phyloP scores from a whole-genome alignment of 139 green algal genomes.

The Raphidocelis subcapitata region DNA sequence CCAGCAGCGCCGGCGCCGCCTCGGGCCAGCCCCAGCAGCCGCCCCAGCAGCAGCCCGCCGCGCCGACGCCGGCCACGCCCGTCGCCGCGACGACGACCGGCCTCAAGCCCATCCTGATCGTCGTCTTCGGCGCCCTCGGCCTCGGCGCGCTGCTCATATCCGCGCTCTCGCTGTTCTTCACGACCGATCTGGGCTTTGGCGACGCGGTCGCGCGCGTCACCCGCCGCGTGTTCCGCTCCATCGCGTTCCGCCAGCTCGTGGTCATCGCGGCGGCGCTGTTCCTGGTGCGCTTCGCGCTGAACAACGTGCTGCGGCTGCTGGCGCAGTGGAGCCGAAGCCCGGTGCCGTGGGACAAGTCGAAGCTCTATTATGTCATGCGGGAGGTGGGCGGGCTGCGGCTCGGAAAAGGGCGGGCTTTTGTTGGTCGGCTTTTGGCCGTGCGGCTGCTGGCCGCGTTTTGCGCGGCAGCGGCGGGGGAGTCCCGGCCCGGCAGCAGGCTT shows the following conservation, averaged over 20 bases:
- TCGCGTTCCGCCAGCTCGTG: constrained; percentile 22
- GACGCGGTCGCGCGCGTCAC: constrained; percentile 30
- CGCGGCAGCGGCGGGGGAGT: too few species aligned
- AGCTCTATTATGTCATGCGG: constrained; percentile 59
- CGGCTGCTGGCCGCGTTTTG: too few species aligned
- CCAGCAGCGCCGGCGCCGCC: too few species aligned
- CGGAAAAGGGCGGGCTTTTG: too few species aligned
- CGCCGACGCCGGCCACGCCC: background rate
- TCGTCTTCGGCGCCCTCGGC: constrained; percentile 34
- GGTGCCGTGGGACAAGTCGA: constrained; percentile 51
- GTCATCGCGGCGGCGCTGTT: constrained; percentile 44
- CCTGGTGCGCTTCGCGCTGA: constrained; percentile 40
- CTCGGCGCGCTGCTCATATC: constrained; percentile 36
- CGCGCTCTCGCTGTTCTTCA: constrained; percentile 46
- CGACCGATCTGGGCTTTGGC: constrained; percentile 41
- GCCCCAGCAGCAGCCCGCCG: background rate
- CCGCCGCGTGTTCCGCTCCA: constrained; percentile 31
- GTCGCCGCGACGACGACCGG: background rate
- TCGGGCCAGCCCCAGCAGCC: background rate
- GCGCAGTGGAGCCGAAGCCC: constrained; percentile 29
- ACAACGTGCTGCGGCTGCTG: constrained; percentile 37
- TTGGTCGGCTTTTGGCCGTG: too few species aligned
- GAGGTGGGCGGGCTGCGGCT: constrained; percentile 38
- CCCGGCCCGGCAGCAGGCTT: too few species aligned
- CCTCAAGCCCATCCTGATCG: background rate